Conservation (phyloP, 2,329 filamentous ascomycete species). For the Gyromitra esculenta region DNA sequence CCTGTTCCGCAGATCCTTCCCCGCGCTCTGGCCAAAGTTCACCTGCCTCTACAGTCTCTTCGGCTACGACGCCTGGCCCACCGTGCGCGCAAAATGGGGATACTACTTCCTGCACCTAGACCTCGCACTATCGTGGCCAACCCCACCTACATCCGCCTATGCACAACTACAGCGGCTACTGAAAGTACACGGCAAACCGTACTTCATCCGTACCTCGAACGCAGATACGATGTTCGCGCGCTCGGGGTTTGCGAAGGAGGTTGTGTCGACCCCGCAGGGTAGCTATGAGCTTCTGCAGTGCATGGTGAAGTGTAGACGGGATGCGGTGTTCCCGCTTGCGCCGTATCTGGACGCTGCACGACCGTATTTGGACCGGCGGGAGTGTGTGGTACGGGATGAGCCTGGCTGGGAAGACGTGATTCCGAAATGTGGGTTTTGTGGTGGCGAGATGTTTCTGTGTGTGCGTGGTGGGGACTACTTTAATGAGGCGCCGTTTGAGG, state of each 20-base stretch:
- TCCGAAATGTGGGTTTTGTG: constrained; percentile 57
- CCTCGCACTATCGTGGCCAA: constrained; percentile 58
- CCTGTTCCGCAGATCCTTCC: constrained; percentile 59
- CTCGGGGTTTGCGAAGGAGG: constrained; percentile 57
- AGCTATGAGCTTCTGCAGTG: constrained; percentile 59
- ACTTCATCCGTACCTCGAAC: constrained; percentile 59
- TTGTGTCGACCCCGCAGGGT: constrained; percentile 59
- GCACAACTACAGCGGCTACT: constrained; percentile 52
- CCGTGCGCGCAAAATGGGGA: constrained; percentile 58
- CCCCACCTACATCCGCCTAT: constrained; percentile 43
- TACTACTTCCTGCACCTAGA: constrained; percentile 59
- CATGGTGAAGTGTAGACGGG: constrained; percentile 57
- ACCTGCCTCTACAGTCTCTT: constrained; percentile 60
- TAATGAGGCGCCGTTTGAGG: constrained; percentile 57
- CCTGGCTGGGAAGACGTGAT: constrained; percentile 51
- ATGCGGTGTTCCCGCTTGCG: constrained; percentile 57
- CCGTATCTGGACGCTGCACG: constrained; percentile 57
- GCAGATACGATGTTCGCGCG: constrained; percentile 59
- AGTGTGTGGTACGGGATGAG: constrained; percentile 36
- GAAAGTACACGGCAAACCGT: constrained; percentile 47
- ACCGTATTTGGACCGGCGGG: constrained; percentile 45
- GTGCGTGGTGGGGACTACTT: constrained; percentile 58
- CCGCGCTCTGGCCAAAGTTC: constrained; percentile 58
- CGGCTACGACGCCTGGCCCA: constrained; percentile 58
- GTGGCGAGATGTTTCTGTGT: constrained; percentile 58